Base-by-base conservation (phyloP, 306 rosid species). In the Citrullus colocynthis region DNA sequence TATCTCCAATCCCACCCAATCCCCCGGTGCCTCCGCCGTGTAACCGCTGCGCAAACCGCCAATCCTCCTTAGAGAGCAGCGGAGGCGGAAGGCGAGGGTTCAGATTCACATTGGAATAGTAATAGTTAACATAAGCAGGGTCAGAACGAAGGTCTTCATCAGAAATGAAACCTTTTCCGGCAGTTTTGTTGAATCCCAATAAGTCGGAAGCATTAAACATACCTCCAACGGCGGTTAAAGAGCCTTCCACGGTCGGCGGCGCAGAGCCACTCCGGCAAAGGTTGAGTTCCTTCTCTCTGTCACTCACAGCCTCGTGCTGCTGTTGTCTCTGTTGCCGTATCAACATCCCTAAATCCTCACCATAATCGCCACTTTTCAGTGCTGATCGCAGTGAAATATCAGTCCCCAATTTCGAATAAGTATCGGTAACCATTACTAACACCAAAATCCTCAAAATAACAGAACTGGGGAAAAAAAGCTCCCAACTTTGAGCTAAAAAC, bases 221-320 rank as follows among this genome's bases (percentile, higher is more conserved):
- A 14, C 93, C 91, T 7, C 90, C 95, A 17, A 89, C 85, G 3
- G 98, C 92, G 63, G 79, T 78, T 13, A 91, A 61, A 8, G 98
- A 93, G 6, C 97, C 96, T 30, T 93, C 98, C 2, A 93, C 93
- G 6, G 97, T 91, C 4, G 97, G 98, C 1, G 98, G 98, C 11
- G 98, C 97, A 37, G 98, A 93, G 77, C 98, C 98, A 82, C 98
- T 91, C 48, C 98, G 79, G 73, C 89, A 83, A 84, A 81, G 82
- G 58, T 80, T 88, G 17, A 91, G 88, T 21, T 93, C 98, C 78
- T 88, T 84, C 82, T 88, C 96, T 30, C 88, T 78, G 9, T 88
- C 93, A 74, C 75, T 83, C 73, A 58, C 64, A 52, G 88, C 96
- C 15, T 80, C 88, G n/a, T 82, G 69, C 11, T 62, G 86, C 32